Percentiles rank a stretch among this genome's conserved stretches.
Conservation (phyloP, 2,329 filamentous ascomycete genomes). For the Calonectria fujianensis region DNA sequence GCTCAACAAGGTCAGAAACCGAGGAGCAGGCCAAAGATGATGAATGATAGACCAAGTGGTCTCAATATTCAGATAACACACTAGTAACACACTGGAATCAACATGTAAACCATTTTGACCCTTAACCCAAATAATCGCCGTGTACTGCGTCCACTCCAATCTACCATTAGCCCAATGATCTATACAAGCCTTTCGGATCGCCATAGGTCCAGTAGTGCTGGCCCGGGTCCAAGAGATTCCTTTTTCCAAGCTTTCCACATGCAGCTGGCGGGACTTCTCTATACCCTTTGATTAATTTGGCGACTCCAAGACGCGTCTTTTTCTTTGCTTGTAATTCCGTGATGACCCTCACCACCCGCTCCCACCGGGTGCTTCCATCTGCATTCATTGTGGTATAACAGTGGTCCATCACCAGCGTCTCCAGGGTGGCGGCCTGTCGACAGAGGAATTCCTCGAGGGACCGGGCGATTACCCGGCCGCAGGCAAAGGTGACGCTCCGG, state of each 20-base stretch:
- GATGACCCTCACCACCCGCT: not conserved
- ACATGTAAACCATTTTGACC: not conserved
- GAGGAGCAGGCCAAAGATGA: not conserved
- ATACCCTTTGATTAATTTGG: not conserved
- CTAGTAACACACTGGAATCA: not conserved
- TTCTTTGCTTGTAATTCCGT: not conserved
- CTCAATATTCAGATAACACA: not conserved
- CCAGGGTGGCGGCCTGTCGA: not conserved
- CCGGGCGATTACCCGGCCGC: conserved; percentile 7
- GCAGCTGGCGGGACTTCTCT: not conserved
- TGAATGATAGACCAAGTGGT: not conserved
- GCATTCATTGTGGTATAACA: not conserved
- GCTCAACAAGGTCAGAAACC: too few relatives aligned
- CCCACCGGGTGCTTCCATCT: not conserved
- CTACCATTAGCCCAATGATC: not conserved
- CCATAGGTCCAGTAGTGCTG: not conserved
- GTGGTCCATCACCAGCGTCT: conserved; percentile 15
- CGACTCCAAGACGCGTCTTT: not conserved
- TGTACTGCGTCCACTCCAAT: not conserved
- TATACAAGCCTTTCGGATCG: not conserved
- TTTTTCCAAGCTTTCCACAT: not conserved
- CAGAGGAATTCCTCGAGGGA: not conserved
- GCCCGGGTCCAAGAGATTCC: not conserved
- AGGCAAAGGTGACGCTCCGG: conserved; percentile 15
- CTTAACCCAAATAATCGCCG: not conserved